These are phyloP conservation scores for Solanum dulcamara DNA, from an alignment of 257 asterid genomes.

Conservation along the genomic window DNA sequence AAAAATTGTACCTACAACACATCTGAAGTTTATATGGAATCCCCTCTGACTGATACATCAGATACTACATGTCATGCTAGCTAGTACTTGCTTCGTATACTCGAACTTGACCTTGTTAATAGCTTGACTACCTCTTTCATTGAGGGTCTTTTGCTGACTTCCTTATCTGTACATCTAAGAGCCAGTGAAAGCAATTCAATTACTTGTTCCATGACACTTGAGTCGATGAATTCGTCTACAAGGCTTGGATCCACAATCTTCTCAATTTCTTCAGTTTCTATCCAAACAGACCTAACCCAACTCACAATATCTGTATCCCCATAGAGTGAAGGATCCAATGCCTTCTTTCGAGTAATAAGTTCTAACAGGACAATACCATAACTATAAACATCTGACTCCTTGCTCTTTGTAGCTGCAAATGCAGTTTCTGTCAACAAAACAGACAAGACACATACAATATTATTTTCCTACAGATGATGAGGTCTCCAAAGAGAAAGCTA, in stretches of 20 bases:
- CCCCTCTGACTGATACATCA: not conserved
- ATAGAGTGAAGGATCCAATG: constrained; percentile 32
- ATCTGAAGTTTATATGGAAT: not conserved
- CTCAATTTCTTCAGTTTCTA: constrained; percentile 25
- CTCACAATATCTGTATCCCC: constrained; percentile 34
- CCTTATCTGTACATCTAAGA: constrained; percentile 57
- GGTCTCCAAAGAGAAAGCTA: not conserved
- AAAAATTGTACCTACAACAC: not conserved
- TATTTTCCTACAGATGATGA: not conserved
- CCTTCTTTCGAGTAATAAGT: constrained; percentile 50
- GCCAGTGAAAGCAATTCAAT: constrained; percentile 35
- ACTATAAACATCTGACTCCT: constrained; percentile 70
- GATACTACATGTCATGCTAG: not conserved
- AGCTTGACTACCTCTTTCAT: constrained; percentile 77
- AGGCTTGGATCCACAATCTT: constrained; percentile 39
- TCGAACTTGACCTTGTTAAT: constrained; percentile 18
- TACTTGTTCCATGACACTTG: constrained; percentile 40
- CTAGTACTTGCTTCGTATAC: constrained; percentile 21
- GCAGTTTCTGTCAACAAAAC: constrained; percentile 42
- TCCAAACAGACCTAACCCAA: constrained; percentile 44
- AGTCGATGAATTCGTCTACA: constrained; percentile 43
- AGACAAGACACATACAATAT: not conserved
- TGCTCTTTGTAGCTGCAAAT: constrained; percentile 37
- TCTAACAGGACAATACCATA: constrained; percentile 72
- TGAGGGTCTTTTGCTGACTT: constrained; percentile 44